Percentiles rank a stretch among this genome's conserved stretches.
phyloP scores from a whole-genome alignment of 192 early-diverging fungal species.

The Thoreauomyces humboldtii region DNA sequence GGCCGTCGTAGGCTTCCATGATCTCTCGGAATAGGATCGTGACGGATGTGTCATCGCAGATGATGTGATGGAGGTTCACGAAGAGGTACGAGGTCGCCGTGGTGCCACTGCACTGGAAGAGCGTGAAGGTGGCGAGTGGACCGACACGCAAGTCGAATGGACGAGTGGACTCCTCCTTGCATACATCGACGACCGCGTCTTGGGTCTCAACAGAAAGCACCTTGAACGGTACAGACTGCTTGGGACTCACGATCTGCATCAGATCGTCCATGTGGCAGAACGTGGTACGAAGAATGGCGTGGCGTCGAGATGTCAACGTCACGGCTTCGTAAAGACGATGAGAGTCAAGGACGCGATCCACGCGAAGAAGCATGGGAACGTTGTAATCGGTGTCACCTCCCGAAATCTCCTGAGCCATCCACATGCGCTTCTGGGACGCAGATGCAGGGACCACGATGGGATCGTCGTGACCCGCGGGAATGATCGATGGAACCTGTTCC shows the following conservation, averaged over 20 bases:
- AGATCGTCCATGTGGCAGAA: background rate
- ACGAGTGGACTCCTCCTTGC: background rate
- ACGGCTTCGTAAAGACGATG: background rate
- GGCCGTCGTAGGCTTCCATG: background rate
- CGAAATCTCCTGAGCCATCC: background rate
- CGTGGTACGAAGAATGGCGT: conserved; percentile 6
- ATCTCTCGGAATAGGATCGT: background rate
- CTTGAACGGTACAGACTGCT: background rate
- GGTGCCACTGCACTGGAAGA: conserved; percentile 2
- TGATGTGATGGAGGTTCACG: conserved; percentile 2
- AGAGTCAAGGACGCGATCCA: background rate
- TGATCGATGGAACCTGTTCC: background rate
- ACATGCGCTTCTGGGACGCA: conserved; percentile 6
- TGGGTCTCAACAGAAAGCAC: background rate
- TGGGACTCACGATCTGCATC: background rate
- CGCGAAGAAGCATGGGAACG: background rate
- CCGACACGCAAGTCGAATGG: background rate
- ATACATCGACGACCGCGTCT: background rate
- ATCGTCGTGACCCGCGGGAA: background rate
- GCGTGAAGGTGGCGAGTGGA: background rate
- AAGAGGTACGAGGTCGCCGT: background rate
- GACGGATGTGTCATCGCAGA: background rate
- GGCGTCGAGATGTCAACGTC: background rate
- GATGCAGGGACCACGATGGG: conserved; percentile 3
- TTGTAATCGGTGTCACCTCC: background rate